These are phyloP conservation scores for Tolypocladium cylindrosporum DNA, from an alignment of 2,329 filamentous ascomycete species.

Conservation along the genomic window DNA sequence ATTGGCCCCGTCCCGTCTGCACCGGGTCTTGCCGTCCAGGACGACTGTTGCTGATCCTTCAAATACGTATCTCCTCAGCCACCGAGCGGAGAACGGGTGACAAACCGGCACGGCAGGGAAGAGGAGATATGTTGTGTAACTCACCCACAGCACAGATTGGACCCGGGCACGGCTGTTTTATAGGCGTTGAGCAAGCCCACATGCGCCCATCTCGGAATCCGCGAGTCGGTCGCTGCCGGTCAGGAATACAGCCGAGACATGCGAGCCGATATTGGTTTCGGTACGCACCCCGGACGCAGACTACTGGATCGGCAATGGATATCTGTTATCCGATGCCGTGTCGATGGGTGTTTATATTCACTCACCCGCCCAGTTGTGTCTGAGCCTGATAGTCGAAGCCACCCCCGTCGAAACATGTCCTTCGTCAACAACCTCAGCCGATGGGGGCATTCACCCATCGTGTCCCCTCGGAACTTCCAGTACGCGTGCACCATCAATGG, in stretches of 20 bases:
- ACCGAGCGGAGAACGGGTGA: no score
- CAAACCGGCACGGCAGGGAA: no score
- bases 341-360: no score
- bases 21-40: no score
- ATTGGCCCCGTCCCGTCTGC: no score
- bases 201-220: neutral
- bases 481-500: neutral
- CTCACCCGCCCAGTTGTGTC: no score
- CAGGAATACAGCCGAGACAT: neutral
- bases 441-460: neutral
- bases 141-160: no score
- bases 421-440: no score
- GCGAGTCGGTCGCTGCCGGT: neutral
- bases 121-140: no score
- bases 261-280: neutral
- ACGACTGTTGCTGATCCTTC: neutral
- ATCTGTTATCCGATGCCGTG: neutral
- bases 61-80: no score
- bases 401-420: no score
- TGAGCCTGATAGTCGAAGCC: no score
- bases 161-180: neutral
- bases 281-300: neutral
- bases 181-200: neutral
- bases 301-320: neutral
- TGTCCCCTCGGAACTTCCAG: neutral